phyloP scores from a whole-genome alignment of 805 yeast genomes.

The Schwanniomyces vanrijiae region DNA sequence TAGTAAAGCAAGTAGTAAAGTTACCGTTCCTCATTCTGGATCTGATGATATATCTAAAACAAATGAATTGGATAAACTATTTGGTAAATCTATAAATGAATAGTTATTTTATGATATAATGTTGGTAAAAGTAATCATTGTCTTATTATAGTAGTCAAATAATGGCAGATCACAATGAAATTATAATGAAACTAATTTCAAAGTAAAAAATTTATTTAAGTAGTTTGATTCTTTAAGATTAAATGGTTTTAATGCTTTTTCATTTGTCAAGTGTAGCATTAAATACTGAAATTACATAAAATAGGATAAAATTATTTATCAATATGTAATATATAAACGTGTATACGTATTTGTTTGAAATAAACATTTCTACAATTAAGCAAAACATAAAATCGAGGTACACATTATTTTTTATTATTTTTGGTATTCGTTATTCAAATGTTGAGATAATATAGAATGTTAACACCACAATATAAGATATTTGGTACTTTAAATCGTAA shows the following conservation, averaged over 20 bases:
- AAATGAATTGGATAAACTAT: slow-evolving; percentile 28
- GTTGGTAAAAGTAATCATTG: too few relatives aligned
- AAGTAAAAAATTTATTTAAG: too few relatives aligned
- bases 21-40: neutral
- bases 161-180: neutral
- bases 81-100: slow-evolving; percentile 19
- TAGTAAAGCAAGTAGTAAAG: slow-evolving; percentile 9
- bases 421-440: too few relatives aligned
- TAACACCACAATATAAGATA: neutral
- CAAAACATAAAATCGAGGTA: neutral
- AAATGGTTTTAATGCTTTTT: too few relatives aligned
- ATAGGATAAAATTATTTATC: too few relatives aligned
- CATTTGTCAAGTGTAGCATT: too few relatives aligned
- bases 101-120: neutral
- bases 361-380: neutral
- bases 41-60: slow-evolving; percentile 6
- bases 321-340: too few relatives aligned
- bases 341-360: neutral
- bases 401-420: neutral
- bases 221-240: too few relatives aligned
- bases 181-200: neutral
- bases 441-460: neutral
- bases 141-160: too few relatives aligned
- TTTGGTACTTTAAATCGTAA: neutral
- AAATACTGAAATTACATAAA: too few relatives aligned